Base-by-base conservation (phyloP, 2,329 filamentous ascomycete species). In the Arthrobotrys pseudoclavata region DNA sequence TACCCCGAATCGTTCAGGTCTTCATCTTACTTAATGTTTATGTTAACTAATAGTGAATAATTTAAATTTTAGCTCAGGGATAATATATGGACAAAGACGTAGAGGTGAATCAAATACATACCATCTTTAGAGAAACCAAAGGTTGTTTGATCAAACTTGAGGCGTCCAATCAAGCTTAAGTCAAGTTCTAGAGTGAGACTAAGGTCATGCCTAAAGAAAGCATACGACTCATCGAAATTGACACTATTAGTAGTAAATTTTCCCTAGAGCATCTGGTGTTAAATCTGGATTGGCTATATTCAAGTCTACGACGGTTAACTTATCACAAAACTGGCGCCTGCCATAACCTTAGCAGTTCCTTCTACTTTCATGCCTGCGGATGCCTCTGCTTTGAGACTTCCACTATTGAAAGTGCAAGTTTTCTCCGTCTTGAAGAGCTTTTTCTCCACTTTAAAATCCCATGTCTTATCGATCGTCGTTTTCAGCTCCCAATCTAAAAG, bases 351-450 rank as follows among this genome's bases (percentile, higher is more conserved):
- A 70, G 55, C 68, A 45, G 42, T 63, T 12, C 68, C 68, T 31
- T 34, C 4, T n/a, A 70, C 68, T 31, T 63, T 63, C 42, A 70
- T 34, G 15, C 45, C 45, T 31, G 68, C 68, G 34, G 53, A 24
- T 42, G 68, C 68, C 47, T 70, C 68, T 34, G 57, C 68, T 70
- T 70, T 70, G 22, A 70, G 26, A 53, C 45, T 70, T 45, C 68
- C 68, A 37, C 68, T 57, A 70, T 63, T 70, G 55, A 70, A 70
- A 7, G 68, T 70, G 57, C 68, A 70, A 63, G 68, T 63, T 70
- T 70, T 70, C 68, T 70, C 68, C 5, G 47, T 47, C 31, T 70
- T 45, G 47, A 70, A 70, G 20, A 70, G 68, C 34, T 61, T 62
- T 55, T 63, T 70, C 55, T 70, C 68, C 37, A 70, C 18, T 53